Percentiles rank a stretch among this genome's conserved stretches.
These are phyloP conservation scores for Yarrowia sp. DNA, from an alignment of 805 yeast genomes.

Conservation along the genomic window DNA sequence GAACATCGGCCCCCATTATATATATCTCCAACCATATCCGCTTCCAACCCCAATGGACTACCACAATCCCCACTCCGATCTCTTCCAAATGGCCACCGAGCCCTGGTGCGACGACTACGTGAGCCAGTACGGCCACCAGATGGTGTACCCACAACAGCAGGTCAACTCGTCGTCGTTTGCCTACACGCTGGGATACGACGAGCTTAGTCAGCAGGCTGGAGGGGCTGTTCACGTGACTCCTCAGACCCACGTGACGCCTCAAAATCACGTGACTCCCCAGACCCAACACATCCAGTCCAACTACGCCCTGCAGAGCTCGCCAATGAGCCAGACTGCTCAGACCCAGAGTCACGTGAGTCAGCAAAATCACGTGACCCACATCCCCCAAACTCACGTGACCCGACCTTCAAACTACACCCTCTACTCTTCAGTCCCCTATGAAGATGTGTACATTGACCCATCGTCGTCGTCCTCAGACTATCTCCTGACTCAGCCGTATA, in stretches of 20 bases:
- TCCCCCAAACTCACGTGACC: not conserved
- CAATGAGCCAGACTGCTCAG: not conserved
- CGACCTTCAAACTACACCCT: constrained; percentile 3
- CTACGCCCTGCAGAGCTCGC: too few species aligned
- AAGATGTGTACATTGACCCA: constrained; percentile 1
- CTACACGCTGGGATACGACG: constrained; percentile 1
- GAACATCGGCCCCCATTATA: not conserved
- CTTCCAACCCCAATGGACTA: constrained; percentile 8
- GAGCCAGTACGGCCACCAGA: not conserved
- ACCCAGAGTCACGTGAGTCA: not conserved
- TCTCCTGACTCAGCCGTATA: constrained; percentile 6
- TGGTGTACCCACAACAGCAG: not conserved
- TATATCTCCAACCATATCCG: constrained; percentile 16
- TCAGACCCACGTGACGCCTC: too few species aligned
- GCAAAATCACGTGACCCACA: not conserved
- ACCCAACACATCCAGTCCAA: too few species aligned
- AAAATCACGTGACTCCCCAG: too few species aligned
- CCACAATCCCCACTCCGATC: constrained; percentile 18
- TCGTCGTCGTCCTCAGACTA: not conserved
- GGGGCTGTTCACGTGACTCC: too few species aligned
- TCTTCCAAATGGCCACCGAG: constrained; percentile 21
- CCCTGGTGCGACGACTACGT: constrained; percentile 25
- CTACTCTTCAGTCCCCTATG: constrained; percentile 2
- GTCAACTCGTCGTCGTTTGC: not conserved
- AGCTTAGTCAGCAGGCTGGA: not conserved